Base-by-base conservation (phyloP, 163 green algal species). In the Picocystis sp. region DNA sequence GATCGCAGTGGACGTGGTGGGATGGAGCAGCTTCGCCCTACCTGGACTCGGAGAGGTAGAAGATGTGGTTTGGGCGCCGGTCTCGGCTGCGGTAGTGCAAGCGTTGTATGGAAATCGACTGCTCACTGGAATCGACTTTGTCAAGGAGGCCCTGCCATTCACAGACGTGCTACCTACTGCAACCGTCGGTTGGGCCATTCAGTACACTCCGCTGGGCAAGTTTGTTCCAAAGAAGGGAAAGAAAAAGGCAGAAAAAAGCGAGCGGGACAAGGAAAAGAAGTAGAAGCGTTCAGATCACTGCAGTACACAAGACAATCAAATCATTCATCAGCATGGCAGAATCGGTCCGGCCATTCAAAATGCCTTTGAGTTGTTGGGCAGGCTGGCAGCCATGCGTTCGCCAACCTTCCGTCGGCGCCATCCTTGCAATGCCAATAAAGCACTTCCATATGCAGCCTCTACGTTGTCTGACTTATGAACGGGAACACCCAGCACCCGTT, bases 361-460 rank as follows among this genome's bases (percentile, higher is more conserved):
- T 5, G 29, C 29, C 29, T 38, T 38, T 38, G 29, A 38, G 8
- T 38, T 38, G 5, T 5, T 38, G 29, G 29, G 29, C 5, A 38
- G 5, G 8, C 29, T 38, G 29, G 29, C 29, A 12, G 29, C 29
- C 29, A 38, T 38, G 5, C 8, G 5, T 8, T 38, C 29, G 8
- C 29, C 29, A 38, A 38, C 5, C 29, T 38, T 38, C 29, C 29
- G 29, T 8, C 29, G 5, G 29, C 29, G 29, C 29, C 29, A 50
- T 13, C 72, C 72, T 50, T 73, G 61, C 47, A 62, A 50, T 3
- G 81, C 82, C 23, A 93, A 66, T 47, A 90, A 53, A 0, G 82
- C 82, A 0, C 75, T 68, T 8, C 83, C 83, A 55, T 85, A 92
- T 0, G 73, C 74, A 1, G 82, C 81, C 48, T 93, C 82, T 2